Evolutionary conservation across 768 basidiomycete genomes (phyloP).

Genomic region (Kwoniella europaea): DNA sequence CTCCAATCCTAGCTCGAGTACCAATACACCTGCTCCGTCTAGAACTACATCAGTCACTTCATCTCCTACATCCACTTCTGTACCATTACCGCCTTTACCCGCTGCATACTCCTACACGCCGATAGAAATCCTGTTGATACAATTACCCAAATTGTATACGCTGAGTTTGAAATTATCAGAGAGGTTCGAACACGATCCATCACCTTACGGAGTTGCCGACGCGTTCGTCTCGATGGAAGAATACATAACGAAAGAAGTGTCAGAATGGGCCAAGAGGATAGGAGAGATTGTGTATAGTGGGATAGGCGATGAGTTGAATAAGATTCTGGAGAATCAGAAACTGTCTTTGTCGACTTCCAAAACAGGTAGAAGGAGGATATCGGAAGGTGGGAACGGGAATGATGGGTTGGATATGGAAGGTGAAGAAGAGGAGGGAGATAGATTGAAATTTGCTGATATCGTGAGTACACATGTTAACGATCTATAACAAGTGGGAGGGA

Average conservation of each 20-base stretch:
- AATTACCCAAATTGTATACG: slow-evolving; percentile 38
- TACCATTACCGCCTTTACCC: slow-evolving; percentile 1
- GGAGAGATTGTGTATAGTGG: slow-evolving; percentile 35
- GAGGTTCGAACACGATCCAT: slow-evolving; percentile 46
- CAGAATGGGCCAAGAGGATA: slow-evolving; percentile 39
- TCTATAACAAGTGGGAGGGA: no score
- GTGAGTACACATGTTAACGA: slow-evolving; percentile 12
- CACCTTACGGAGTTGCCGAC: slow-evolving; percentile 40
- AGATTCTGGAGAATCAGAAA: background rate
- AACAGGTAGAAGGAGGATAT: slow-evolving; percentile 4
- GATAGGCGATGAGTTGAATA: slow-evolving; percentile 27
- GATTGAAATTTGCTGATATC: slow-evolving; percentile 40
- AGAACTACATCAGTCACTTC: background rate
- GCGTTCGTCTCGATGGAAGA: slow-evolving; percentile 43
- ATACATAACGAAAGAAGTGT: slow-evolving; percentile 30
- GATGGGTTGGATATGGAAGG: background rate
- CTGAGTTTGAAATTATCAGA: slow-evolving; percentile 38
- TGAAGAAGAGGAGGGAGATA: slow-evolving; percentile 6
- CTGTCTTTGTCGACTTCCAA: background rate
- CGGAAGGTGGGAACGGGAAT: slow-evolving; percentile 5
- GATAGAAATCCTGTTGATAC: slow-evolving; percentile 17
- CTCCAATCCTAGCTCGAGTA: background rate
- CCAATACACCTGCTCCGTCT: slow-evolving; percentile 3
- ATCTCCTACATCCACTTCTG: slow-evolving; percentile 1
- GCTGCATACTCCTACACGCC: slow-evolving; percentile 11